Evolutionary conservation across 1,284 basidiomycete species (phyloP).

Genomic region (Agaricales sp.): DNA sequence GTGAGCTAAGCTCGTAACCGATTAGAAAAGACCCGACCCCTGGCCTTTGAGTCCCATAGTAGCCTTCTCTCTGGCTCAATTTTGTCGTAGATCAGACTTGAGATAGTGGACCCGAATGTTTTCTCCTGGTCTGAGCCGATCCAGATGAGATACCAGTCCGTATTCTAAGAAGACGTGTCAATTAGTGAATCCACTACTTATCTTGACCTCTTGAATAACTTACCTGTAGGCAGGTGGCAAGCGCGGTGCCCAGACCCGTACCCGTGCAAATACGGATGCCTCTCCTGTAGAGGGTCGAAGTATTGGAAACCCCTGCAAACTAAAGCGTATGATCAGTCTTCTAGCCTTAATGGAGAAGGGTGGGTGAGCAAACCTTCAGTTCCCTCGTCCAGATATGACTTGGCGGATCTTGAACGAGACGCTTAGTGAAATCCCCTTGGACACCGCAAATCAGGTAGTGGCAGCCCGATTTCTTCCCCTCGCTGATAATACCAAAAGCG

Average conservation of each 20-base stretch:
- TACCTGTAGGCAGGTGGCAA: not conserved
- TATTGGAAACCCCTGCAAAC: slow-evolving; percentile 33
- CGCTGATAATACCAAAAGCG: slow-evolving; percentile 57
- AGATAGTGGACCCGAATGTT: not conserved
- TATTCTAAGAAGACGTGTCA: not conserved
- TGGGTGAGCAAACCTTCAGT: slow-evolving; percentile 40
- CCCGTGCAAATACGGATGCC: not conserved
- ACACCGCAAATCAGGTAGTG: slow-evolving; percentile 67
- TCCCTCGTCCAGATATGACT: slow-evolving; percentile 58
- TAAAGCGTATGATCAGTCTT: slow-evolving; percentile 11
- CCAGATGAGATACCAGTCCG: not conserved
- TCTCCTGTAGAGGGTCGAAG: not conserved
- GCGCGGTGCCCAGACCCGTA: not conserved
- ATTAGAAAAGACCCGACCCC: slow-evolving; percentile 3
- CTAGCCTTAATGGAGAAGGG: slow-evolving; percentile 3
- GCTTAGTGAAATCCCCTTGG: slow-evolving; percentile 60
- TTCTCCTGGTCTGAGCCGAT: not conserved
- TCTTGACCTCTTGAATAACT: not conserved
- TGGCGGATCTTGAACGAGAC: slow-evolving; percentile 50
- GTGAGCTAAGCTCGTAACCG: too few species aligned
- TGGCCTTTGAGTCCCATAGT: not conserved
- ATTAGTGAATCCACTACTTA: slow-evolving; percentile 1
- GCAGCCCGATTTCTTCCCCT: slow-evolving; percentile 46
- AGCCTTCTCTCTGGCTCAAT: not conserved
- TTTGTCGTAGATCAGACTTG: not conserved